Evolutionary conservation across 768 basidiomycete species (phyloP).

Genomic region (Obba rivulosa): DNA sequence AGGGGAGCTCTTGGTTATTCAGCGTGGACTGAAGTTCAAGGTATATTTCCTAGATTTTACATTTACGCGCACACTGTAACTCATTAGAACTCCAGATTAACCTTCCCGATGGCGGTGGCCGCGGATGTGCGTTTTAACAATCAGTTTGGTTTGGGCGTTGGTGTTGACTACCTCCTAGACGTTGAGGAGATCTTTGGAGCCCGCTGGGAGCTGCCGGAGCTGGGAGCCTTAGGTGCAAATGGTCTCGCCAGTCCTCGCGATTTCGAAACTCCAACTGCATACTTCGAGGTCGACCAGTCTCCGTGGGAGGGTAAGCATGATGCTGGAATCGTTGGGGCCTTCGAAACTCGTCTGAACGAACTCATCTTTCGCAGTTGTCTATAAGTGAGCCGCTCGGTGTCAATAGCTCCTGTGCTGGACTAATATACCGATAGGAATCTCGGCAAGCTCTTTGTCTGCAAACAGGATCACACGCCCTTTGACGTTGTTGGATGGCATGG

Average conservation of each 20-base stretch:
- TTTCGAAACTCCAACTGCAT: conserved; percentile 52
- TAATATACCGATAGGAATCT: background rate
- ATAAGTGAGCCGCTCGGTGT: conserved; percentile 35
- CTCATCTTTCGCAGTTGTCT: too few species aligned
- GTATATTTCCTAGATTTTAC: too few species aligned
- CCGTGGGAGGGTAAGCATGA: conserved; percentile 42
- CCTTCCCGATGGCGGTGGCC: conserved; percentile 14
- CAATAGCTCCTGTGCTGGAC: background rate
- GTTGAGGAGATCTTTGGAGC: conserved; percentile 54
- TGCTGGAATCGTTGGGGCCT: background rate
- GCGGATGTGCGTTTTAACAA: background rate
- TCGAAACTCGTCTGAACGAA: background rate
- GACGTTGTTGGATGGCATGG: conserved; percentile 65
- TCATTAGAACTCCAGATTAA: background rate
- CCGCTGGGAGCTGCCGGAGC: conserved; percentile 53
- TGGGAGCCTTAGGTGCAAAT: conserved; percentile 55
- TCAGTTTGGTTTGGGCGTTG: background rate
- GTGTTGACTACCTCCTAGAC: conserved; percentile 26
- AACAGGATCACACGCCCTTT: conserved; percentile 56
- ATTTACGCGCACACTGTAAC: too few species aligned
- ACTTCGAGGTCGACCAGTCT: conserved; percentile 54
- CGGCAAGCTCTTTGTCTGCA: conserved; percentile 13
- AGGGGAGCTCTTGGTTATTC: conserved; percentile 56
- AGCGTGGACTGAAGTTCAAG: conserved; percentile 59
- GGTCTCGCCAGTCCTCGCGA: conserved; percentile 56